Evolutionary conservation across 495 filamentous ascomycete genomes (phyloP), one percentile per base, ranked within the genome.

Genomic region (Aspergillus sparsus): DNA sequence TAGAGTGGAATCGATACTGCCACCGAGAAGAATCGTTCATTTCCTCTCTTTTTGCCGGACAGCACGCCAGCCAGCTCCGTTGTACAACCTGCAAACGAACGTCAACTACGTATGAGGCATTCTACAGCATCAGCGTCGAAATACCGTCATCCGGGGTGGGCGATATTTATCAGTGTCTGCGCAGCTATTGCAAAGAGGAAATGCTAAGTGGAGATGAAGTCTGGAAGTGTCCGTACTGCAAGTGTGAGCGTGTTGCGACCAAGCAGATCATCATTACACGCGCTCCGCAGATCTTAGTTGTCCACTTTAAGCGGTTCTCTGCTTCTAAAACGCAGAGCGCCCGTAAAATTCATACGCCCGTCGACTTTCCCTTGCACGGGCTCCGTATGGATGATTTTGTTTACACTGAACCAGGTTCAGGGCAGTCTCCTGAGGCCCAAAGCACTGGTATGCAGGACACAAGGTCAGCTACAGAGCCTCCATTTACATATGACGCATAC

Each of bases 291-390:
- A 83, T 86, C 63, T 74, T 91, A 5, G 86, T 90, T n/a, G 75
- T 91, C 6, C 88, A 91, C 62, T 85, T 91, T 68, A 91, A 90
- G 69, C 85, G 88, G 33, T 91, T 91, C 68, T 81, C 81, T 3
- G 80, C 83, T 7, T 80, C 76, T 8, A 82, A 83, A 67, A 77
- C 76, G 13, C 75, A 87, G 55, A 74, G 72, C 35, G 79, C 84
- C 31, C 81, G 77, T 27, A 91, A 91, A 70, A 83, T 90, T 61
- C 83, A 83, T 66, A 88, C 83, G 0, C 83, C 85, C 6, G 82
- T 91, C 53, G 75, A 88, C 7, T 91, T 90, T 61, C 88, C 88
- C 0, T 69, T 91, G 0, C 74, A 87, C 33, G 78, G 84, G 3
- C 77, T 91, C 1, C 82, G 85, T 45, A 81, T 91, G 68, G 84